Evolutionary conservation across 2,329 filamentous ascomycete species (phyloP).

Genomic region (Teratosphaeria epicoccoides): DNA sequence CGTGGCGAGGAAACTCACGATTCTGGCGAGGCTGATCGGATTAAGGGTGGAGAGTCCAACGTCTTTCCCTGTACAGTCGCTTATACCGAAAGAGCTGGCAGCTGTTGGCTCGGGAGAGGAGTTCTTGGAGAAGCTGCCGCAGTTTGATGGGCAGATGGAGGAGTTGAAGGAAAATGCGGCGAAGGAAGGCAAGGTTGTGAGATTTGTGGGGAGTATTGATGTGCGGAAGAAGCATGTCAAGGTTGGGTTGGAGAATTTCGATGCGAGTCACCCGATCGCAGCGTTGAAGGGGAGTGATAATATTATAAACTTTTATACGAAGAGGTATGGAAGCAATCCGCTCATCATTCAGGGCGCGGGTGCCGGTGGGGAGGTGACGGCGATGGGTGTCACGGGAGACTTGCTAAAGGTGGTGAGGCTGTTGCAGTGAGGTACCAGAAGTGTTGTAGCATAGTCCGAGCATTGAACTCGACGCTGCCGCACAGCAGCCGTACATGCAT

Average conservation of each 20-base stretch:
- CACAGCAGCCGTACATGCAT: too few relatives aligned
- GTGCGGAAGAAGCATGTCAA: conserved; percentile 70
- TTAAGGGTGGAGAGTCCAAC: conserved; percentile 72
- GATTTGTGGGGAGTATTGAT: conserved; percentile 91
- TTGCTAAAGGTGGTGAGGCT: conserved; percentile 77
- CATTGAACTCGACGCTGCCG: too few relatives aligned
- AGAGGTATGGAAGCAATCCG: conserved; percentile 82
- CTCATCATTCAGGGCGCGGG: conserved; percentile 88
- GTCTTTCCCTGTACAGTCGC: conserved; percentile 82
- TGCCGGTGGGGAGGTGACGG: conserved; percentile 88
- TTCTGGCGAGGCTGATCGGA: conserved; percentile 76
- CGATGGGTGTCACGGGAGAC: conserved; percentile 94
- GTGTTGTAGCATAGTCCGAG: too few relatives aligned
- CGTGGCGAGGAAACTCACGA: conserved; percentile 92
- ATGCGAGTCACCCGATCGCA: conserved; percentile 81
- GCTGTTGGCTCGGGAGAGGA: conserved; percentile 66
- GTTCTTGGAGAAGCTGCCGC: conserved; percentile 69
- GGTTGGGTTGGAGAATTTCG: conserved; percentile 78
- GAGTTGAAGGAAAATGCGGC: conserved; percentile 74
- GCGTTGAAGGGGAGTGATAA: conserved; percentile 95
- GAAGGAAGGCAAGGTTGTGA: conserved; percentile 78
- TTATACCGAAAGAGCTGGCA: conserved; percentile 83
- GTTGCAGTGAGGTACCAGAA: conserved; percentile 32
- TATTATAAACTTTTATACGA: conserved; percentile 97
- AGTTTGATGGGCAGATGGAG: conserved; percentile 86